Base-by-base conservation (phyloP, 2,329 filamentous ascomycete genomes). In the Phyllosticta ampelicida region DNA sequence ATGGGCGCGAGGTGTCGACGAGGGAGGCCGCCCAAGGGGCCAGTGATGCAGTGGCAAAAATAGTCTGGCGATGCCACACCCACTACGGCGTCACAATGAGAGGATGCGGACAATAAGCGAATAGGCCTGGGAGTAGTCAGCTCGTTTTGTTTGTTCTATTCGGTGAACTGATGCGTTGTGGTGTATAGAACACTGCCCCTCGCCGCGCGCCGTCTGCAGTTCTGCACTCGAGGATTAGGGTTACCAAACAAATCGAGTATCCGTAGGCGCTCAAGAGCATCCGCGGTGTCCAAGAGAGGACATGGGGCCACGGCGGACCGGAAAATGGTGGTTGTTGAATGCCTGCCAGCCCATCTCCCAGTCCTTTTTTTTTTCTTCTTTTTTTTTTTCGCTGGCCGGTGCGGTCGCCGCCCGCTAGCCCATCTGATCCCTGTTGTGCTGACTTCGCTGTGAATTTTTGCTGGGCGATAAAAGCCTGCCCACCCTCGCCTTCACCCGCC, bases 381-480 rank as follows among this genome's bases (percentile, higher is more conserved):
- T n/a, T 26, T 8, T 26, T 48, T 55, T 36, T 21, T 29, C 23
- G 26, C 19, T 18, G 36, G 53, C 19, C 44, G 21, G 53, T 16
- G 23, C 55, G 50, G 51, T 48, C 50, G 21, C 55, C 53, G 30
- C 30, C 30, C 5, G 19, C 52, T 36, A 54, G 52, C 9, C 28
- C 53, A 6, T 9, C 10, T 29, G 30, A 57, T 57, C 50, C 55
- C 55, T 58, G 36, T 3, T 50, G 13, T 26, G 51, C 55, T 53
- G 52, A 58, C 55, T 53, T 58, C 36, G 50, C 52, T 51, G 53
- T 51, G 55, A 58, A 58, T 53, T 51, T 51, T 58, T 58, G 30
- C 53, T 36, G 52, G 55, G 50, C 53, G 55, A 58, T 58, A 58
- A 58, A 58, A 58, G 55, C 30, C 30, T 49, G n/a, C 30, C 16